A percentile compares a stretch with the other conserved stretches of the same genome.
These are phyloP conservation scores for Blastocystis hominis DNA, from an alignment of 352 stramenopile genomes.

Conservation along the genomic window DNA sequence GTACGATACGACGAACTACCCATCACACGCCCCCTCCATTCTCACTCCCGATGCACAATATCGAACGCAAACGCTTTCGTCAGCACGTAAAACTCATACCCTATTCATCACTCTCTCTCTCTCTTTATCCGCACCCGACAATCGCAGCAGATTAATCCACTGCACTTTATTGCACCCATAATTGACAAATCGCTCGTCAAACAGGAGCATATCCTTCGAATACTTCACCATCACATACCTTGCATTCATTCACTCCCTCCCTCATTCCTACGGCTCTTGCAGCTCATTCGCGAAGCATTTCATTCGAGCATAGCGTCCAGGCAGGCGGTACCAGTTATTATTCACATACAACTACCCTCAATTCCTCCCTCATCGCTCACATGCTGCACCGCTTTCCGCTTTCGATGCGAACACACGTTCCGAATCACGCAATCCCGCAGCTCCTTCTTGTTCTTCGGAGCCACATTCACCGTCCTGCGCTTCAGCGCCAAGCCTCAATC, in stretches of 20 bases:
- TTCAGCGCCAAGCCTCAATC: not conserved
- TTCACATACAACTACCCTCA: constrained; percentile 15
- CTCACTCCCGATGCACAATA: constrained; percentile 17
- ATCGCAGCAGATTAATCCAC: constrained; percentile 4
- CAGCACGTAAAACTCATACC: constrained; percentile 44
- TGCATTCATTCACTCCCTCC: not conserved
- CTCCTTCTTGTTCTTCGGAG: constrained; percentile 4
- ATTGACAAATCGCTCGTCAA: constrained; percentile 47
- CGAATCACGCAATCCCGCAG: not conserved
- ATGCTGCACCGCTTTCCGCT: not conserved
- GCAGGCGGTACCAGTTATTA: not conserved
- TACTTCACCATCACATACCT: constrained; percentile 34
- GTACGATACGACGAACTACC: constrained; percentile 23
- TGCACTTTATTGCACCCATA: constrained; percentile 56
- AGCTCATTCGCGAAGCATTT: constrained; percentile 41
- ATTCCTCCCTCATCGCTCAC: not conserved
- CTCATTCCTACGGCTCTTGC: not conserved
- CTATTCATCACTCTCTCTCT: not conserved
- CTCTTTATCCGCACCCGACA: not conserved
- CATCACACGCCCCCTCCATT: not conserved
- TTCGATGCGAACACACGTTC: not conserved
- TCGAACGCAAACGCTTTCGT: not conserved
- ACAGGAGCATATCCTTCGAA: not conserved
- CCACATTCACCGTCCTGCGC: not conserved
- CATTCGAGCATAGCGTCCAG: not conserved